These are phyloP conservation scores for Ascoidea rubescens DNA, from an alignment of 805 yeast species.

Conservation along the genomic window DNA sequence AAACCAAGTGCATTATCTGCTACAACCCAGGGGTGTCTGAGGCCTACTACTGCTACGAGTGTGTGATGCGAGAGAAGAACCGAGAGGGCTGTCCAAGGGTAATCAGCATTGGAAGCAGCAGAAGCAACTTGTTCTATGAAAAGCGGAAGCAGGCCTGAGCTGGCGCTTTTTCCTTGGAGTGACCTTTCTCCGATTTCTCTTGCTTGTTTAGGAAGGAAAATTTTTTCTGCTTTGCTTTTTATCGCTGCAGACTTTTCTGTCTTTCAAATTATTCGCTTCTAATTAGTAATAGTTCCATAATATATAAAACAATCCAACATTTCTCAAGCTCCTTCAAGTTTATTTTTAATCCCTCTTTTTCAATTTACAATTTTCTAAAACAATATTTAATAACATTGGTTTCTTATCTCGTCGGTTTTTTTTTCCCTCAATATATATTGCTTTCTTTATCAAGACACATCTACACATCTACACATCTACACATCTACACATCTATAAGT, in stretches of 20 bases:
- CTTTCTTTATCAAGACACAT: background rate
- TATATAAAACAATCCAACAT: no score
- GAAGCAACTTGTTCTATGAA: constrained; percentile 52
- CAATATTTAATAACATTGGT: background rate
- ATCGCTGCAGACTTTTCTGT: background rate
- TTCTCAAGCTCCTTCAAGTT: no score
- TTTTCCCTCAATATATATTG: background rate
- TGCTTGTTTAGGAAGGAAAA: background rate
- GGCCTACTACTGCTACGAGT: constrained; percentile 78
- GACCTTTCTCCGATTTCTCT: background rate
- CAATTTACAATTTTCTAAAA: background rate
- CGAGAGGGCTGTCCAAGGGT: constrained; percentile 90
- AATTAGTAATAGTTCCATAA: no score
- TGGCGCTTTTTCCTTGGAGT: background rate
- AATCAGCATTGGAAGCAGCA: constrained; percentile 65
- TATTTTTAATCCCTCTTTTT: background rate
- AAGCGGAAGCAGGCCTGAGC: constrained; percentile 22
- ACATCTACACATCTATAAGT: background rate
- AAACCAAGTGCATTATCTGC: constrained; percentile 67
- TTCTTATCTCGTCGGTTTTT: background rate
- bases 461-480: background rate
- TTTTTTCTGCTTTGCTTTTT: background rate
- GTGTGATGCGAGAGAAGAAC: constrained; percentile 65
- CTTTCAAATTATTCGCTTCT: no score
- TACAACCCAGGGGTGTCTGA: constrained; percentile 48